Base-by-base conservation (phyloP, 495 filamentous ascomycete species). In the Aspergillus saccharolyticus region DNA sequence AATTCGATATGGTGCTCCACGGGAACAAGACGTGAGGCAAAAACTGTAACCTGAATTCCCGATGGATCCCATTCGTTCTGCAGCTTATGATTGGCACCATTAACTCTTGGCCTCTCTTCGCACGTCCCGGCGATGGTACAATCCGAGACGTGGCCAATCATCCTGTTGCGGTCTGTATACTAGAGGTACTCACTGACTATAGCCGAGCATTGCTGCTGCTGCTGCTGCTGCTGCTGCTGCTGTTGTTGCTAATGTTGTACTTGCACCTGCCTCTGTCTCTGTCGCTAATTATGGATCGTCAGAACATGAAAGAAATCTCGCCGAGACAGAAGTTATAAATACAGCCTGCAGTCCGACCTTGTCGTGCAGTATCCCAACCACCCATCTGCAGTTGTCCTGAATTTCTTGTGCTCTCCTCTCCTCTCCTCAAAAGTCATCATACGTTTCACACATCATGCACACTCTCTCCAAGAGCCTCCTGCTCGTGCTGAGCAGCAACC, bases 291-390 rank as follows among this genome's bases (percentile, higher is more conserved):
- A 50, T 44, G 39, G 46, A 42, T 57, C 39, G 30, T 42, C 10
- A 10, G 7, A 39, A 12, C 4, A 6, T 39, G 33, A 42, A 42
- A 39, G 15, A 51, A 18, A 51, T 21, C 33, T 44, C 16, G 33
- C 21, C 2, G 42, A 51, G 6, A 25, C 10, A 44, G n/a, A n/a
- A n/a, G 42, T 21, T 58, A 58, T 58, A 58, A 58, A 58, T 58
- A 58, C 46, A 42, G 20, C 49, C 49, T 22, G 20, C 28, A 0
- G 21, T 18, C 43, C 54, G 18, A 6, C 28, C 22, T 47, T n/a
- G 17, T 15, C 15, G 22, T 22, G n/a, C 18, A 21, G 33, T 28
- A 7, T 7, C 47, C 22, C 47, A 50, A 30, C n/a, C 22, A 50
- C 47, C 25, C 25, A 10, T 48, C 47, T 42, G 18, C 42, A 49